Percentiles rank a stretch among this genome's conserved stretches.
These are phyloP conservation scores for Naganishia vishniacii DNA, from an alignment of 768 basidiomycete species.

Conservation along the genomic window DNA sequence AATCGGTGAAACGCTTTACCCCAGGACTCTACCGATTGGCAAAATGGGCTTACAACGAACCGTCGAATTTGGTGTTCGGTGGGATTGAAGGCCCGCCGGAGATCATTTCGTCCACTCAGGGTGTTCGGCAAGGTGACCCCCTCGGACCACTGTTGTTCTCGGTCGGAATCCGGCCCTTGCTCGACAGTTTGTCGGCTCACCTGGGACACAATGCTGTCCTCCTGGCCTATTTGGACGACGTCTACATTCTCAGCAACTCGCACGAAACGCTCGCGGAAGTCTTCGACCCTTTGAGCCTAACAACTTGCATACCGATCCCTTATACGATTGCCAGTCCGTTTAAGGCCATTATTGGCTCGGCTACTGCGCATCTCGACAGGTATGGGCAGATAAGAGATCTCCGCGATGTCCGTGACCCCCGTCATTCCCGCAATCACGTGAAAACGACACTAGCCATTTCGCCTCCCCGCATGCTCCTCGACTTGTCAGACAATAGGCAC, in stretches of 20 bases:
- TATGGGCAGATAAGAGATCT: too few relatives aligned
- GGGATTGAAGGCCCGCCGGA: background rate
- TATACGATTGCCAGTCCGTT: too few relatives aligned
- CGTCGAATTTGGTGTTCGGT: constrained; percentile 1
- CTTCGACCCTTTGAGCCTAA: too few relatives aligned
- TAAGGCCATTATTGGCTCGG: too few relatives aligned
- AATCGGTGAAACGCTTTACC: constrained; percentile 15
- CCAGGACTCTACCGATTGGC: constrained; percentile 24
- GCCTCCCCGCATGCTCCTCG: too few relatives aligned
- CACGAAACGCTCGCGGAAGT: constrained; percentile 7
- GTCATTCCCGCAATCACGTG: too few relatives aligned
- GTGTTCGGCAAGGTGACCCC: constrained; percentile 36
- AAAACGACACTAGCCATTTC: too few relatives aligned
- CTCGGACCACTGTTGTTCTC: constrained; percentile 32
- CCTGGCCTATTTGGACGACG: constrained; percentile 34
- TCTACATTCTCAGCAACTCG: constrained; percentile 27
- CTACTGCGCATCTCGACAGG: too few relatives aligned
- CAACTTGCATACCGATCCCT: too few relatives aligned
- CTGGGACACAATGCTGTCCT: constrained; percentile 27
- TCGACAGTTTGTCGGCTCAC: constrained; percentile 18
- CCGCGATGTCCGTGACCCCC: too few relatives aligned
- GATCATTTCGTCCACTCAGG: constrained; percentile 27
- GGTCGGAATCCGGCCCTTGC: constrained; percentile 21
- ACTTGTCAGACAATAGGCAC: too few relatives aligned
- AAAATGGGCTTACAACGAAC: constrained; percentile 22